These are phyloP conservation scores for Sporobolomyces pararoseus DNA, from an alignment of 768 basidiomycete genomes.

Conservation along the genomic window DNA sequence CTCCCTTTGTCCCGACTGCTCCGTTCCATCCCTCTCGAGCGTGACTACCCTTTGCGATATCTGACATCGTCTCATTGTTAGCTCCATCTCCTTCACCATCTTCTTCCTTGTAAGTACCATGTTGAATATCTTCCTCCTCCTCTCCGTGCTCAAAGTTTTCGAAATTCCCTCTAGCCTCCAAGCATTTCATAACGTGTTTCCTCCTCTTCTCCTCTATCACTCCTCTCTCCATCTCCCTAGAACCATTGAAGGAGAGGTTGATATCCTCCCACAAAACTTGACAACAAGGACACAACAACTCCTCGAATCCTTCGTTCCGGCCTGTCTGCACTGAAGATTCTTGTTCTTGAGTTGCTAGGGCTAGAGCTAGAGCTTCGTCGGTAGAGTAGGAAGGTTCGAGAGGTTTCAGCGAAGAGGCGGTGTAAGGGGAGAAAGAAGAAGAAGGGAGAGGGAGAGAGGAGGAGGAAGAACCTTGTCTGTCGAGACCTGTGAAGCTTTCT, in stretches of 20 bases:
- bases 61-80: too few relatives aligned
- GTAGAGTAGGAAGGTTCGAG: neutral
- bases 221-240: too few relatives aligned
- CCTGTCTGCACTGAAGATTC: too few relatives aligned
- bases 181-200: conserved; percentile 8
- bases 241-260: neutral
- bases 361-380: conserved; percentile 10
- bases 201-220: neutral
- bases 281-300: conserved; percentile 19
- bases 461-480: neutral
- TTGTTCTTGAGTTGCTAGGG: conserved; percentile 9
- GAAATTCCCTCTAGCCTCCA: neutral
- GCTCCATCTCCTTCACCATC: neutral
- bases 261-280: conserved; percentile 15
- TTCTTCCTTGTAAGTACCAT: neutral
- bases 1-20: neutral
- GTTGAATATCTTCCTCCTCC: neutral
- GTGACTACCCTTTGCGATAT: too few relatives aligned
- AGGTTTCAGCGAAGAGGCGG: neutral
- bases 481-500: conserved; percentile 16
- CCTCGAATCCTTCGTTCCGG: neutral
- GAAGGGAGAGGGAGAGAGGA: neutral
- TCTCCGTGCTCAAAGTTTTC: neutral
- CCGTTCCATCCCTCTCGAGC: conserved; percentile 9
- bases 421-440: too few relatives aligned